A percentile compares a stretch with the other conserved stretches of the same genome.
These are phyloP conservation scores for Pseudonitzschia delicatissima DNA, from an alignment of 108 stramenopile species.

Conservation along the genomic window DNA sequence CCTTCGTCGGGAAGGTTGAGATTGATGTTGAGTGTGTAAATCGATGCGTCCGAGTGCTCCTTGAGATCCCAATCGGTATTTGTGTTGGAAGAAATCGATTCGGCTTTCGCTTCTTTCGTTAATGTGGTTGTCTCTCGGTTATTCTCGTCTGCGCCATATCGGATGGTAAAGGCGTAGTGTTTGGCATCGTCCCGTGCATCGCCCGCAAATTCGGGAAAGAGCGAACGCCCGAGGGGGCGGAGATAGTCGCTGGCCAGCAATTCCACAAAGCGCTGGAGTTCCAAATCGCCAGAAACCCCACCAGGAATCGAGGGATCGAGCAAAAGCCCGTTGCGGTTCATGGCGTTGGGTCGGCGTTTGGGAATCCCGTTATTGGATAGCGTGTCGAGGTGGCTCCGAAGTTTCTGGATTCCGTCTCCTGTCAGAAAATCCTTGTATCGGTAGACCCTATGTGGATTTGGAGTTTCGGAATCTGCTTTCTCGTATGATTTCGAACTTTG, in stretches of 20 bases:
- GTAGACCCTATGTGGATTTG: background rate
- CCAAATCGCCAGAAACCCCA: conserved; percentile 28
- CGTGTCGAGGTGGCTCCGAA: conserved; percentile 23
- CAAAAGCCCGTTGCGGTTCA: conserved; percentile 63
- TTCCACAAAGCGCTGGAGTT: conserved; percentile 24
- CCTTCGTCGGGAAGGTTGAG: conserved; percentile 52
- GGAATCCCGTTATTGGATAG: conserved; percentile 41
- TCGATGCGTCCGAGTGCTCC: conserved; percentile 63
- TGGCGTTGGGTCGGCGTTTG: conserved; percentile 68
- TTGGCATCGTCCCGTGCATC: conserved; percentile 35
- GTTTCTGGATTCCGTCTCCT: conserved; percentile 1
- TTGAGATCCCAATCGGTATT: conserved; percentile 52
- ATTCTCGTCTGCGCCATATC: conserved; percentile 30
- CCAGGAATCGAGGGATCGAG: conserved; percentile 44
- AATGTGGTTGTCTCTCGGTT: background rate
- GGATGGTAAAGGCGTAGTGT: conserved; percentile 58
- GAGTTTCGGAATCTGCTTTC: background rate
- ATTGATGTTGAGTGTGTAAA: conserved; percentile 61
- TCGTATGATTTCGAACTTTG: background rate
- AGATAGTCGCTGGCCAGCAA: conserved; percentile 28
- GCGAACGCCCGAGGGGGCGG: conserved; percentile 46
- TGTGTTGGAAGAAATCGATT: background rate
- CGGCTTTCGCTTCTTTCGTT: background rate
- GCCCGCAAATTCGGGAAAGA: conserved; percentile 33
- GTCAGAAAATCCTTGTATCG: conserved; percentile 12